These are phyloP conservation scores for Solanum virginianum DNA, from an alignment of 257 asterid genomes.

Conservation along the genomic window DNA sequence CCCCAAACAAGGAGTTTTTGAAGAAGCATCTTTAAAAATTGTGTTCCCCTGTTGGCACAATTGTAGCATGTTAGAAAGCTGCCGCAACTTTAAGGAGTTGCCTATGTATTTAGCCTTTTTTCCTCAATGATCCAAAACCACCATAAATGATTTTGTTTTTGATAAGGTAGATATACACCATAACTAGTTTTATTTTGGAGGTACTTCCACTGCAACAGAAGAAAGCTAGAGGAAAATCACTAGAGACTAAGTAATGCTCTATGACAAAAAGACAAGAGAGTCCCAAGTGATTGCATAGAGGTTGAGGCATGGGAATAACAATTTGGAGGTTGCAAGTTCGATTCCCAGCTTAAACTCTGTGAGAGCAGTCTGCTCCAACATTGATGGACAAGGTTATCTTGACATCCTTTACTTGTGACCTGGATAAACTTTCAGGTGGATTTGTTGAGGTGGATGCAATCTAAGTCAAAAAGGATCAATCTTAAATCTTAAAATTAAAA, in stretches of 20 bases:
- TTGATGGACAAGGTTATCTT: not conserved
- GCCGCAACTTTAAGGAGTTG: not conserved
- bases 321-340: not conserved
- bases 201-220: not conserved
- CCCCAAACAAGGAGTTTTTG: not conserved
- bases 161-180: not conserved
- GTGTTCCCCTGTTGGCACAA: not conserved
- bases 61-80: not conserved
- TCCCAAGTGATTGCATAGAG: not conserved
- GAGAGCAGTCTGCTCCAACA: not conserved
- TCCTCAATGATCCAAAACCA: not conserved
- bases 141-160: not conserved
- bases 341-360: not conserved
- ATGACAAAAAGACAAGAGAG: not conserved
- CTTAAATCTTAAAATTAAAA: not conserved
- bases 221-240: not conserved
- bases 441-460: not conserved
- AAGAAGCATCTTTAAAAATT: not conserved
- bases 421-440: not conserved
- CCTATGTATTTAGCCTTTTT: not conserved
- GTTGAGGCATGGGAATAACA: not conserved
- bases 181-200: not conserved
- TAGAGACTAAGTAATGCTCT: not conserved
- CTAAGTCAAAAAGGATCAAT: not conserved
- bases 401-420: not conserved